Conservation (phyloP, 2,329 filamentous ascomycete species). For the Fusarium domesticum region DNA sequence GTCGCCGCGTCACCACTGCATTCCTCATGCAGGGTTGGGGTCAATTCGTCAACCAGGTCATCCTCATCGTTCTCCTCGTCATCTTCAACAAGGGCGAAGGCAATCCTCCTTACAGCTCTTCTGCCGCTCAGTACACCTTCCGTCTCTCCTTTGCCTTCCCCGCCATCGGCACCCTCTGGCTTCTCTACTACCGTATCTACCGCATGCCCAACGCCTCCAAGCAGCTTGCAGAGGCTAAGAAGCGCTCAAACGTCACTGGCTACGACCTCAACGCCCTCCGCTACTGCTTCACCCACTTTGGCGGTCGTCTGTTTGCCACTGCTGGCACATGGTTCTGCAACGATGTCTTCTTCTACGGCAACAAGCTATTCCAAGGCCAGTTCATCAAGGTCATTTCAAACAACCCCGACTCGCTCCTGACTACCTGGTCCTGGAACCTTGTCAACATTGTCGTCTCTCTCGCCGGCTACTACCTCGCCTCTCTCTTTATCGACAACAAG, state of each 20-base stretch:
- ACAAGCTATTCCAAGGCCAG: conserved; percentile 92
- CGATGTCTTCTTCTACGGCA: conserved; percentile 98
- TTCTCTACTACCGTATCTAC: conserved; percentile 92
- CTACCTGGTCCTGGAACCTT: conserved; percentile 87
- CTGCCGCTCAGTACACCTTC: conserved; percentile 86
- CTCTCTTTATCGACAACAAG: conserved; percentile 90
- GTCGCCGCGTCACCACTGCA: conserved; percentile 90
- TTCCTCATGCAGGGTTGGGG: conserved; percentile 99
- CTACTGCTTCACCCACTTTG: conserved; percentile 78
- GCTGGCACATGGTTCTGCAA: conserved; percentile 92
- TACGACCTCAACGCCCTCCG: conserved; percentile 85
- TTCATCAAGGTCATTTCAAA: conserved; percentile 82
- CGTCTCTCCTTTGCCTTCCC: conserved; percentile 90
- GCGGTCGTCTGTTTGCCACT: conserved; percentile 80
- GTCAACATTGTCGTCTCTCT: conserved; percentile 87
- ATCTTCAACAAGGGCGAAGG: conserved; percentile 80
- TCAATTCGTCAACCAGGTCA: conserved; percentile 88
- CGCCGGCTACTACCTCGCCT: conserved; percentile 84
- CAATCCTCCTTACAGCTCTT: conserved; percentile 70
- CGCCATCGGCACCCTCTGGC: conserved; percentile 86
- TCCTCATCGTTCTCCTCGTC: conserved; percentile 81
- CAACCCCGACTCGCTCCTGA: conserved; percentile 70
- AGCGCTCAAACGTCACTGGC: conserved; percentile 80
- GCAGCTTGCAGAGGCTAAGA: conserved; percentile 79
- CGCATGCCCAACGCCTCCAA: conserved; percentile 90